Evolutionary conservation across 495 filamentous ascomycete species (phyloP), one percentile per base, ranked within the genome.

Genomic region (Aspergillus sclerotiicarbonarius): DNA sequence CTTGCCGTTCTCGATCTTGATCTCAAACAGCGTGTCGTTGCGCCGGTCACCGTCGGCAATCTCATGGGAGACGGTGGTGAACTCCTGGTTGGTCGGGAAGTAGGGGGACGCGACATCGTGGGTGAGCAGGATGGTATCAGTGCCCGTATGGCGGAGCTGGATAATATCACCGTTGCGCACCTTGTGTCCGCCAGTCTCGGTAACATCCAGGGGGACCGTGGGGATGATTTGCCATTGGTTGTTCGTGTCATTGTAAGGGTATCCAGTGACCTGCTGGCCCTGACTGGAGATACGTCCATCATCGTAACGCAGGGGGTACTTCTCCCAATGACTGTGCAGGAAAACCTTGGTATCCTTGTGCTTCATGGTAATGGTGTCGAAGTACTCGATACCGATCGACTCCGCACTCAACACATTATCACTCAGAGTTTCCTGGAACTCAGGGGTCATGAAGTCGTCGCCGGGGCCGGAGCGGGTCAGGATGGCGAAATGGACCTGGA

Each of bases 31-130:
- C 8, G 94, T 96, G 58, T 98, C 94, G 53, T 94, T 92, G 65
- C 84, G 83, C 19, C 93, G 86, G 30, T 87, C 81, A n/a, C 86
- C 88, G 41, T 87, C 82, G 12, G 89, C 91, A 32, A 90, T 81
- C 12, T 89, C 89, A 6, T 83, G 62, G 1, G 84, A 69, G 16
- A 96, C 85, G 4, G 91, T 91, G 20, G 94, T 98, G 67, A 98
- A 98, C 70, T 98, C 94, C 73, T 98, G 94, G 78, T 98, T 98
- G 46, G 94, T 98, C 2, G 94, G 94, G 72, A 86, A 96, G 76
- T 87, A 95, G 13, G 94, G 94, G 45, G 95, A 98, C n/a, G 94
- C 94, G 48, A 98, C 94, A 70, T 98, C 94, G 68, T 98, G 94
- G n/a, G 90, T 91, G 48, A 98, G 72, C 31, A 98, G 86, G 61